A percentile compares a stretch with the other conserved stretches of the same genome.
Conservation (phyloP, 306 rosid species). For the Malus orientalis region DNA sequence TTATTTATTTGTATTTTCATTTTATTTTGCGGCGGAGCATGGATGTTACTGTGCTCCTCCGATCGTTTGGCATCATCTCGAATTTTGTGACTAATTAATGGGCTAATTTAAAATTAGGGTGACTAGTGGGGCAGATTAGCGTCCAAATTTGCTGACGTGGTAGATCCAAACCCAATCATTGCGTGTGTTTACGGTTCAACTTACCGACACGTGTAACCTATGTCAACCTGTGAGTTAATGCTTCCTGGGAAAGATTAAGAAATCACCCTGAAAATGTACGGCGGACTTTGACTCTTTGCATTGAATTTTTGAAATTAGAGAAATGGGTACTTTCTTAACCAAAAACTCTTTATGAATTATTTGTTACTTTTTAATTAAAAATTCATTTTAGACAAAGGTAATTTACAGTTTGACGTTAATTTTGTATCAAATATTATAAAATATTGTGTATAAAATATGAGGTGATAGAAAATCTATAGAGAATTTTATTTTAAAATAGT, state of each 20-base stretch:
- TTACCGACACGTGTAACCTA: conserved; percentile 24
- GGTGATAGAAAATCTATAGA: no score
- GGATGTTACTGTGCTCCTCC: conserved; percentile 14
- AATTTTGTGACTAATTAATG: neutral
- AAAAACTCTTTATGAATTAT: no score
- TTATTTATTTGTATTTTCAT: neutral
- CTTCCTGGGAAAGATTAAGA: neutral
- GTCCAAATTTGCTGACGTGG: conserved; percentile 37
- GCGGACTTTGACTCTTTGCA: neutral
- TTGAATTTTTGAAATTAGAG: neutral
- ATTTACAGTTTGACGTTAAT: no score
- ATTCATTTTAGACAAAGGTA: no score
- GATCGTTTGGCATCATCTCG: neutral
- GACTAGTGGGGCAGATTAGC: conserved; percentile 10
- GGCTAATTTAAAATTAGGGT: conserved; percentile 7
- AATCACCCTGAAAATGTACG: neutral
- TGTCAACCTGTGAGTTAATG: neutral
- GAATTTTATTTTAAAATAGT: no score
- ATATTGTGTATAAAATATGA: no score
- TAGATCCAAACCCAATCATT: conserved; percentile 19
- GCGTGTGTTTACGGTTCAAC: conserved; percentile 14
- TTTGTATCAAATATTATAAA: no score
- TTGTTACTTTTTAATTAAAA: no score
- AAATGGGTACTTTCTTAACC: no score
- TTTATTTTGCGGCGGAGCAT: neutral